A percentile compares a stretch with the other conserved stretches of the same genome.
Evolutionary conservation across 1,284 basidiomycete species (phyloP).

Genomic region (Rhizoctonia solani): DNA sequence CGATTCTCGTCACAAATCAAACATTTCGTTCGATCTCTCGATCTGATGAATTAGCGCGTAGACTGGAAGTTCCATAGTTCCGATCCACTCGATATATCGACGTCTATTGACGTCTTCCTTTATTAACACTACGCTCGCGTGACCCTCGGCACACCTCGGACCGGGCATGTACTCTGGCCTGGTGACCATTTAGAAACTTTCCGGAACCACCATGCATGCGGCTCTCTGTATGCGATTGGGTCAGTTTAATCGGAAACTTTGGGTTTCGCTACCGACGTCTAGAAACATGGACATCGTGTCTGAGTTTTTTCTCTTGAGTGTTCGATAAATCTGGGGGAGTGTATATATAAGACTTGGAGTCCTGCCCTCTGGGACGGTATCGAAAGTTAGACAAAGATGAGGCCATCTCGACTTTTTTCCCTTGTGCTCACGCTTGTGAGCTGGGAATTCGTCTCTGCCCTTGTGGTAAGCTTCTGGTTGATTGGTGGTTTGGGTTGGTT

Average conservation of each 20-base stretch:
- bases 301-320: not conserved
- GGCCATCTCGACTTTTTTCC: constrained; percentile 13
- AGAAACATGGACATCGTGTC: not conserved
- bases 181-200: constrained; percentile 18
- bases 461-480: not conserved
- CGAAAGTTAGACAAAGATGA: constrained; percentile 6
- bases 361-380: not conserved
- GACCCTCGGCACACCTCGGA: constrained; percentile 6
- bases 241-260: too few species aligned
- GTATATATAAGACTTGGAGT: constrained; percentile 17
- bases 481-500: not conserved
- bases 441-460: constrained; percentile 27
- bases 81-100: too few species aligned
- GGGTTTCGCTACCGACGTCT: constrained; percentile 12
- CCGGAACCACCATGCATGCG: too few species aligned
- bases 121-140: constrained; percentile 12
- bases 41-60: not conserved
- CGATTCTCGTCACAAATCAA: too few species aligned
- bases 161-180: not conserved
- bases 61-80: constrained; percentile 1
- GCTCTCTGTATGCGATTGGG: too few species aligned
- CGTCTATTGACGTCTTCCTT: constrained; percentile 5
- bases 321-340: not conserved
- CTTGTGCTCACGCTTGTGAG: constrained; percentile 6
- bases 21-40: too few species aligned